Percentiles rank a stretch among this genome's conserved stretches.
These are phyloP conservation scores for Suillus variegatus DNA, from an alignment of 768 basidiomycete genomes.

Conservation along the genomic window DNA sequence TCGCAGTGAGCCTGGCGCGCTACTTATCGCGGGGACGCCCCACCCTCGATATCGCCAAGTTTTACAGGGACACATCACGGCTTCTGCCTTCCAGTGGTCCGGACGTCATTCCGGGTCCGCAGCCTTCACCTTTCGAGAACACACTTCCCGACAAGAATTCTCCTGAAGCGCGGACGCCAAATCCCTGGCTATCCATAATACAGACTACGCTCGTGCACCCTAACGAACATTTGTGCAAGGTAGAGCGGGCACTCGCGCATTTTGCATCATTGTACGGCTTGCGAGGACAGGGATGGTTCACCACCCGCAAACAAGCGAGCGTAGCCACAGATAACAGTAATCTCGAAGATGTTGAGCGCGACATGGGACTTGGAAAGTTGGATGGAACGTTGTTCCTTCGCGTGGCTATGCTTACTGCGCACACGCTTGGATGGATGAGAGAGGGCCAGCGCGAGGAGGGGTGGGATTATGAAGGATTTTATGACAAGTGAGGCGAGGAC, in stretches of 20 bases:
- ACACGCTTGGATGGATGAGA: conserved; percentile 36
- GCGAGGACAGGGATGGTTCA: conserved; percentile 13
- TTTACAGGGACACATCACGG: conserved; percentile 29
- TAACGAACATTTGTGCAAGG: conserved; percentile 28
- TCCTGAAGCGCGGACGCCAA: conserved; percentile 27
- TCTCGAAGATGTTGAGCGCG: conserved; percentile 26
- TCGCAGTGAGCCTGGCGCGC: conserved; percentile 26
- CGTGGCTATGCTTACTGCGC: conserved; percentile 26
- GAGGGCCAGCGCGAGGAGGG: conserved; percentile 29
- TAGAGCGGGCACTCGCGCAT: conserved; percentile 26
- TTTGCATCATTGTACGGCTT: conserved; percentile 23
- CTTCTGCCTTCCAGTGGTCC: conserved; percentile 9
- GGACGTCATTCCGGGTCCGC: conserved; percentile 16
- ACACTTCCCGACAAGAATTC: conserved; percentile 12
- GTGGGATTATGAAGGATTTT: conserved; percentile 36
- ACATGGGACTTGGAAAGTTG: conserved; percentile 21
- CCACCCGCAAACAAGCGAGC: conserved; percentile 10
- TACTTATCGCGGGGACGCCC: conserved; percentile 39
- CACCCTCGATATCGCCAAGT: conserved; percentile 28
- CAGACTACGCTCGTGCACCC: conserved; percentile 34
- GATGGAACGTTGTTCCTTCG: conserved; percentile 31
- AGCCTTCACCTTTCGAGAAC: conserved; percentile 6
- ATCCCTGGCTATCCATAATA: conserved; percentile 37
- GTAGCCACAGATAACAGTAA: conserved; percentile 11
- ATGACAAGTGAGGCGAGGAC: conserved; percentile 5